Base-by-base conservation (phyloP, 2,329 filamentous ascomycete species). In the Fusarium marasasianum region DNA sequence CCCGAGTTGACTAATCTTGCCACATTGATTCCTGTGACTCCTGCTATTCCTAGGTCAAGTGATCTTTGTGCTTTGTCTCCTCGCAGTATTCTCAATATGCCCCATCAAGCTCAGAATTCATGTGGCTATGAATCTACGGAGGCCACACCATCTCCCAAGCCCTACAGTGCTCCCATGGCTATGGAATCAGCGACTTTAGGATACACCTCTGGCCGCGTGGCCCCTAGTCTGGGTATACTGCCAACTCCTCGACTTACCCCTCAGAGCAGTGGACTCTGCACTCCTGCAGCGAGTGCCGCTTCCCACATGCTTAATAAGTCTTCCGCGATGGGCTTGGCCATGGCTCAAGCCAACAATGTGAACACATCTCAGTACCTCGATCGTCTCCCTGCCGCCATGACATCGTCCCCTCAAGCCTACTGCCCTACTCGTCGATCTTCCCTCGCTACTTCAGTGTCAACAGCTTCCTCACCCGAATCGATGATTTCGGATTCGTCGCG, bases 401-500 rank as follows among this genome's bases (percentile, higher is more conserved):
- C 84, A 8, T 86, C 87, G 8, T 91, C 90, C 26, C 89, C 89
- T 33, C 84, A 86, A 76, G 84, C 83, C 74, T 86, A 87, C 76
- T 79, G 76, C 56, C 83, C 84, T 5, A 82, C 84, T 43, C 90
- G 90, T 69, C 89, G 90, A 70, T 91, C 90, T 20, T 91, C 90
- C 22, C 87, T 91, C 69, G 90, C 89, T 79, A 90, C 87, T 78
- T 90, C 90, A 24, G 84, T 90, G 75, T 92, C 90, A 33, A 89
- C 88, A 37, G 87, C 88, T 40, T 92, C 90, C 67, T 92, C 90
- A 35, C 90, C 90, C 71, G 90, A 92, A 79, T 92, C 90, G 63
- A 91, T 92, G 90, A 82, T 92, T 51, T 91, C 90, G 67, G 90
- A 92, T 79, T 84, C 85, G 65, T 91, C 88, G 66, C 87, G 87